A percentile compares a stretch with the other conserved stretches of the same genome.
phyloP scores from a whole-genome alignment of 805 yeast genomes.

The Yarrowia divulgata region DNA sequence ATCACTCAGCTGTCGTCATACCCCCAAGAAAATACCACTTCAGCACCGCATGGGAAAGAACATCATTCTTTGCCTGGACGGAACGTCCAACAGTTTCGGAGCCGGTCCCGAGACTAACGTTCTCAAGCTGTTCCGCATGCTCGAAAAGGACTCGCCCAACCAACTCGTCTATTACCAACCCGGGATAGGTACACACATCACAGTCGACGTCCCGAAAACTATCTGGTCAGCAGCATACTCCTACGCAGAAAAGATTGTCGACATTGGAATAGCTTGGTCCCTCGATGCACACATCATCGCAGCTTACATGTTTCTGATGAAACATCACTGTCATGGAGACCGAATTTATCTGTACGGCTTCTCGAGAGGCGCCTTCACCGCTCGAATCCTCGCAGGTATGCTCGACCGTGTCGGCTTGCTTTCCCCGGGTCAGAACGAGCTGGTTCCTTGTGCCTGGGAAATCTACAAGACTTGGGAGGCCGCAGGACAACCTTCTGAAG shows the following conservation, averaged over 20 bases:
- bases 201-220: conserved; percentile 29
- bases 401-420: conserved; percentile 66
- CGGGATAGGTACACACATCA: conserved; percentile 30
- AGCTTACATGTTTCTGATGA: conserved; percentile 63
- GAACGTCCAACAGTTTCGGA: conserved; percentile 39
- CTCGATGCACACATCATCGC: conserved; percentile 63
- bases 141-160: conserved; percentile 38
- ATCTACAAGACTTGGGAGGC: conserved; percentile 64
- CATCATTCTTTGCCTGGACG: conserved; percentile 41
- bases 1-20: background rate
- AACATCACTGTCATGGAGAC: conserved; percentile 59
- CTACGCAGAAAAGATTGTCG: conserved; percentile 46
- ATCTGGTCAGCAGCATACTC: conserved; percentile 20
- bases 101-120: conserved; percentile 41
- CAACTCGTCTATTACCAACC: conserved; percentile 40
- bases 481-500: conserved; percentile 27
- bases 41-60: conserved; percentile 32
- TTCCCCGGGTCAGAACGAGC: conserved; percentile 60
- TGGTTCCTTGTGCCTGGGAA: conserved; percentile 67
- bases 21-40: too few species aligned
- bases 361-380: conserved; percentile 69
- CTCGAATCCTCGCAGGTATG: conserved; percentile 70
- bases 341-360: conserved; percentile 65
- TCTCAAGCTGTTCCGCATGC: conserved; percentile 39
- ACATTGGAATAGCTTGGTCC: conserved; percentile 60